A percentile compares a stretch with the other conserved stretches of the same genome.
Conservation (phyloP, 2,329 filamentous ascomycete species). For the Fusarium piperis region DNA sequence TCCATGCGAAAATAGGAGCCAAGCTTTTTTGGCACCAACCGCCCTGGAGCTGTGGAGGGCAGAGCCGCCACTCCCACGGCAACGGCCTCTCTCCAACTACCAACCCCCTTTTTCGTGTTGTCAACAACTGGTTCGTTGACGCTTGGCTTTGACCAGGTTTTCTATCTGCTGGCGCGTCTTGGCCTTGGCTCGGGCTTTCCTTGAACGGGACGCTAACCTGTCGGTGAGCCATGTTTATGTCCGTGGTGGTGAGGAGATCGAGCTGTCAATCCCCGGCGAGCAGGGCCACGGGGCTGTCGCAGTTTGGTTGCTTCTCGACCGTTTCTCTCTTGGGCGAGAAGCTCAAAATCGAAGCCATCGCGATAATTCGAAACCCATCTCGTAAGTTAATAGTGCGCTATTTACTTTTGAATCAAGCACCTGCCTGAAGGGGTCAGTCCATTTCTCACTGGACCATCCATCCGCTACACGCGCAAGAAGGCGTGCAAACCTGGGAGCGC, state of each 20-base stretch:
- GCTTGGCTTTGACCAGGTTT: neutral
- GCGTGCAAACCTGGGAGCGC: neutral
- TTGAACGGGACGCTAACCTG: neutral
- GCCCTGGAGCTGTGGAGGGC: neutral
- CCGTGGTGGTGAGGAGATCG: neutral
- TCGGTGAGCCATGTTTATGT: conserved; percentile 2
- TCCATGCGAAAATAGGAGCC: neutral
- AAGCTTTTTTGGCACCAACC: conserved; percentile 1
- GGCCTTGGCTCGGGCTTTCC: neutral
- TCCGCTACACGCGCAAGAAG: neutral
- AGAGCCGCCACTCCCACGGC: conserved; percentile 22
- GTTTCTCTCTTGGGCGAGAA: neutral
- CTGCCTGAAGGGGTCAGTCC: neutral
- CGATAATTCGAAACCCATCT: conserved; percentile 5
- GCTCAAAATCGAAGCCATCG: neutral
- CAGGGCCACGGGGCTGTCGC: neutral
- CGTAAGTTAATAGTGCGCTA: conserved; percentile 3
- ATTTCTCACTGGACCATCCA: neutral
- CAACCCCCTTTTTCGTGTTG: conserved; percentile 16
- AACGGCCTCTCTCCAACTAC: conserved; percentile 11
- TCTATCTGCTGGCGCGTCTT: conserved; percentile 7
- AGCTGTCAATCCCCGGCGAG: neutral
- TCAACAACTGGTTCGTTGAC: conserved; percentile 4
- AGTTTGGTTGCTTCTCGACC: neutral
- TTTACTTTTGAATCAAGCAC: neutral